A percentile compares a stretch with the other conserved stretches of the same genome.
These are phyloP conservation scores for Priceomyces medius DNA, from an alignment of 805 yeast species.

Conservation along the genomic window DNA sequence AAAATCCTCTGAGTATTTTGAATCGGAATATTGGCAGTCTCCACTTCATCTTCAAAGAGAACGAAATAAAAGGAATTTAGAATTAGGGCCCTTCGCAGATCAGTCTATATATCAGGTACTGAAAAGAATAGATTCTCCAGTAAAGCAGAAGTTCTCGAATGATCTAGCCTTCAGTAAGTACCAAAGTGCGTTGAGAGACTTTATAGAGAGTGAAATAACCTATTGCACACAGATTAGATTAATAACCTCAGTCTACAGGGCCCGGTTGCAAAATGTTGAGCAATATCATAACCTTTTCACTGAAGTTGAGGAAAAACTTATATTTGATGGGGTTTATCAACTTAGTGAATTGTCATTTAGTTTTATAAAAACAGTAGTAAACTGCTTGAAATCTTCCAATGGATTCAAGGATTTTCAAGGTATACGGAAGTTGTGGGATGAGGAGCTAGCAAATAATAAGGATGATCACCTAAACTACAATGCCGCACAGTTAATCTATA, in stretches of 20 bases:
- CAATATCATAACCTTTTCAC: constrained; percentile 29
- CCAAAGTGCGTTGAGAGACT: constrained; percentile 16
- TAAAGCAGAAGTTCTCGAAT: constrained; percentile 18
- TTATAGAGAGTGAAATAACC: constrained; percentile 33
- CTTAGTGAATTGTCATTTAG: constrained; percentile 29
- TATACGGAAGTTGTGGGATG: constrained; percentile 4
- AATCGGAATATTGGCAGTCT: not conserved
- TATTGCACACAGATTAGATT: constrained; percentile 28
- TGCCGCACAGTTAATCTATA: constrained; percentile 7
- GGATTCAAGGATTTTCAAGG: constrained; percentile 4
- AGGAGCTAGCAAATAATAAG: not conserved
- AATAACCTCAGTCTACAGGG: constrained; percentile 30
- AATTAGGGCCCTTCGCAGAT: not conserved
- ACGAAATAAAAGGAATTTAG: not conserved
- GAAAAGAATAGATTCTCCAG: constrained; percentile 33
- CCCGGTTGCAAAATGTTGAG: constrained; percentile 25
- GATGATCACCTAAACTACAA: not conserved
- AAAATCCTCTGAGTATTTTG: not conserved
- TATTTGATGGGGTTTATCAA: constrained; percentile 46
- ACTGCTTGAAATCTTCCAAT: constrained; percentile 6
- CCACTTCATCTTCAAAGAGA: not conserved
- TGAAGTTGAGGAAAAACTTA: constrained; percentile 30
- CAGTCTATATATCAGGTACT: constrained; percentile 9
- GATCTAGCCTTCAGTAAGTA: constrained; percentile 5
- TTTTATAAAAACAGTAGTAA: constrained; percentile 9